These are phyloP conservation scores for Fragosphaeria purpurea DNA, from an alignment of 2,329 filamentous ascomycete genomes.

Conservation along the genomic window DNA sequence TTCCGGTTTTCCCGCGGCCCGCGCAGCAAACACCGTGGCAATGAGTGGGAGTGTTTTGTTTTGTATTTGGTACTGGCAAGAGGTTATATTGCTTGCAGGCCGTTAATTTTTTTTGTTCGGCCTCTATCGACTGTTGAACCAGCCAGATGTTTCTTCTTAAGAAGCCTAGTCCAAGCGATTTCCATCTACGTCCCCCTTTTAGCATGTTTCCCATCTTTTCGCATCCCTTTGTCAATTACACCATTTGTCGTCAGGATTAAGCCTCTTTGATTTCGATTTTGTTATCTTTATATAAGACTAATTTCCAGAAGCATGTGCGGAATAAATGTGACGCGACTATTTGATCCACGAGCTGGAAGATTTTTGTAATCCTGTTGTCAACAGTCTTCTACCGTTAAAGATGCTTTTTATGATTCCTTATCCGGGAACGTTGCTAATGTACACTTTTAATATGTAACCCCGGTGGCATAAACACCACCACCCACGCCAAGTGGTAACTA, in stretches of 20 bases:
- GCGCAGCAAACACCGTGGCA: conserved; percentile 54
- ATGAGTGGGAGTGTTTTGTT: conserved; percentile 11
- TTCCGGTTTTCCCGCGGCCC: conserved; percentile 78
- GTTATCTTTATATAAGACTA: neutral
- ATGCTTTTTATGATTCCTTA: too few relatives aligned
- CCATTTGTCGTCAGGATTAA: too few relatives aligned
- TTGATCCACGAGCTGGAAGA: too few relatives aligned
- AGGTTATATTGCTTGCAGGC: neutral
- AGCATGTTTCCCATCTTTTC: neutral
- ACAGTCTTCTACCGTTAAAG: neutral
- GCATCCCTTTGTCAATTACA: neutral
- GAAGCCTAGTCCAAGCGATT: neutral
- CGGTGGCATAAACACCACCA: too few relatives aligned
- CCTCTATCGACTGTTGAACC: conserved; percentile 3
- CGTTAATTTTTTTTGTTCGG: neutral
- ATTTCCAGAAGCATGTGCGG: neutral
- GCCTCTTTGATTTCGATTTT: neutral
- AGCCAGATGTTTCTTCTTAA: conserved; percentile 11
- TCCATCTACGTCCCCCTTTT: neutral
- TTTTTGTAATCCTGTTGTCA: neutral
- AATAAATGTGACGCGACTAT: too few relatives aligned
- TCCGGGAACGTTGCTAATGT: too few relatives aligned
- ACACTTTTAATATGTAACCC: too few relatives aligned
- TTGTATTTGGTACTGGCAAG: too few relatives aligned
- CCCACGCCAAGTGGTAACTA: neutral